A percentile compares a stretch with the other conserved stretches of the same genome.
Evolutionary conservation across 2,329 filamentous ascomycete species (phyloP).

Genomic region (Paramyrothecium sp.): DNA sequence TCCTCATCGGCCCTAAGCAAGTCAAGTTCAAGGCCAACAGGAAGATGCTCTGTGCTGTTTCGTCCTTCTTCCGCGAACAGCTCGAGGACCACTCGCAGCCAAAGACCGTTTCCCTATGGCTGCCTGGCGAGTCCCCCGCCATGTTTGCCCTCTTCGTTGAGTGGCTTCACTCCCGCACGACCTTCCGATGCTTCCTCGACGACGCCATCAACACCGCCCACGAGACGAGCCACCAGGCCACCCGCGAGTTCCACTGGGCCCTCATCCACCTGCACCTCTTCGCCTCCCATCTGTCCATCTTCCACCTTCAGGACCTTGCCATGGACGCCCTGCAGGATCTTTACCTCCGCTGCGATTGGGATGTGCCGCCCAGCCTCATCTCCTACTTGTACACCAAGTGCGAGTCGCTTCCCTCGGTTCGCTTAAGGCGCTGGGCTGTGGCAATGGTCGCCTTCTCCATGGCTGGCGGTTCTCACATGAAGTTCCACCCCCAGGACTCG

Average conservation of each 20-base stretch:
- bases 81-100: conserved; percentile 32
- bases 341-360: conserved; percentile 58
- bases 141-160: conserved; percentile 54
- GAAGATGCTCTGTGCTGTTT: conserved; percentile 43
- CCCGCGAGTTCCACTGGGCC: conserved; percentile 51
- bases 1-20: conserved; percentile 42
- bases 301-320: conserved; percentile 52
- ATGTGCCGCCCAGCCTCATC: conserved; percentile 51
- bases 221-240: conserved; percentile 22
- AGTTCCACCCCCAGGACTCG: conserved; percentile 24
- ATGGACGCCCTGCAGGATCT: conserved; percentile 60
- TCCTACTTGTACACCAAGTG: conserved; percentile 53
- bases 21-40: conserved; percentile 41
- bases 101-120: conserved; percentile 33
- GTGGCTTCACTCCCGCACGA: conserved; percentile 46
- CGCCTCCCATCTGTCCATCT: conserved; percentile 48
- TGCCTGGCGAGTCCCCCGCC: conserved; percentile 45
- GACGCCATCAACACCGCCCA: conserved; percentile 31
- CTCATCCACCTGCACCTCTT: conserved; percentile 58
- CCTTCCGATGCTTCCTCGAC: conserved; percentile 43
- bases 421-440: conserved; percentile 58
- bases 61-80: conserved; percentile 46
- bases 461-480: conserved; percentile 30
- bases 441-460: conserved; percentile 60
- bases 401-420: conserved; percentile 45